Evolutionary conservation across 257 asterid genomes (phyloP), one percentile per base, ranked within the genome.

Genomic region (Phtheirospermum japonicum): DNA sequence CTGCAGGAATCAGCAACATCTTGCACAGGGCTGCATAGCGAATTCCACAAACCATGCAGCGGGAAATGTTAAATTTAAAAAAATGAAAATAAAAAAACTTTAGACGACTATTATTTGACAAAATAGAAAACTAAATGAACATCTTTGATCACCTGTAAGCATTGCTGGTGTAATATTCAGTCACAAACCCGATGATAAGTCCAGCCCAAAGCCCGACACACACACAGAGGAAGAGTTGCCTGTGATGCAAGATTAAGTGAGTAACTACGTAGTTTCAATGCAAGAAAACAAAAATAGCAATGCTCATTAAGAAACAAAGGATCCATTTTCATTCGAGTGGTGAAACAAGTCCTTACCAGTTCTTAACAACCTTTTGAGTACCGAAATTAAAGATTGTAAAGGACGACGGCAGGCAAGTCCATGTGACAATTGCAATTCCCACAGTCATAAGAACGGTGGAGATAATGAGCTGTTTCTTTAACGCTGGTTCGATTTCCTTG

Each of bases 191-290:
- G 11, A 89, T 89, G 61, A 89, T 78, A 54, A 89, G 97, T 71
- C 97, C 97, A 65, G 97, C 95, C 97, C 97, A 89, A 37, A 89
- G 95, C 58, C 97, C 97, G 52, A 89, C 95, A 28, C 83, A 81
- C 14, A 89, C 97, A 75, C 97, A 87, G 48, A 89, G 75, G 73
- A 87, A 86, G 36, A 87, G 83, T 69, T 84, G 84, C 97, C 97
- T 89, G 95, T 37, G 33, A 59, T 45, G 64, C 45, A 52, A 59
- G 28, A 71, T 7, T 14, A 64, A 19, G 42, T 9, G 23, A 72
- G 45, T 70, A 20, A 49, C n/a, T 12, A 36, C 26, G 14, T 11
- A 39, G 12, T 39, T 13, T 11, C 14, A 11, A n/a, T 20, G 36
- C 69, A 66, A 33, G 61, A 6, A 18, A 50, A 52, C 7, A 14